Percentiles rank a stretch among this genome's conserved stretches.
These are phyloP conservation scores for Ophiostoma montium DNA, from an alignment of 2,329 filamentous ascomycete genomes.

Conservation along the genomic window DNA sequence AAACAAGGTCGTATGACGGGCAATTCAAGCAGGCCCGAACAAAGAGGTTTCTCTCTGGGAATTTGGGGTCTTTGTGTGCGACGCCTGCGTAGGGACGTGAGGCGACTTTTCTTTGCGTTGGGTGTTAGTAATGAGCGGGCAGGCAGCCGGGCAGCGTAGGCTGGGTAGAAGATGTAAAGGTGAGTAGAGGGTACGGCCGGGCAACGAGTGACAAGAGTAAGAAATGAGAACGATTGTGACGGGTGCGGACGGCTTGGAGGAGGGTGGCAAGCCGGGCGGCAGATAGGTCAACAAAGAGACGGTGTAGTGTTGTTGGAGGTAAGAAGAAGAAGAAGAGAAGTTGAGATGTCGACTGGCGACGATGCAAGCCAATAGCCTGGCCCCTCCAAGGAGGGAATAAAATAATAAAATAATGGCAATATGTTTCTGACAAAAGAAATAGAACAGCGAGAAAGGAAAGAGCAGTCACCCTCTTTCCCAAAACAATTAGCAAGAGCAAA, in stretches of 20 bases:
- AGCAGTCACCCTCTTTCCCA: not conserved
- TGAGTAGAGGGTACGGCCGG: not conserved
- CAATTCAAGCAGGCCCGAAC: not conserved
- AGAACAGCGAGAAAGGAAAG: not conserved
- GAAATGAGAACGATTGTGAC: not conserved
- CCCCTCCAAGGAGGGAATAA: not conserved
- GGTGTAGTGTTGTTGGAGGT: not conserved
- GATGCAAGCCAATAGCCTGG: not conserved
- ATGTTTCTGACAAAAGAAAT: not conserved
- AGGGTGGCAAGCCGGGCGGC: not conserved
- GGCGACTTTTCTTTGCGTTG: not conserved
- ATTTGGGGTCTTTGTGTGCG: too few species aligned
- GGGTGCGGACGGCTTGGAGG: not conserved
- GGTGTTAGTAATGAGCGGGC: not conserved
- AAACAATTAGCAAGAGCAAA: not conserved
- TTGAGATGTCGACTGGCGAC: not conserved
- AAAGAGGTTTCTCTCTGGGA: not conserved
- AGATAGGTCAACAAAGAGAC: not conserved
- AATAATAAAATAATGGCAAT: not conserved
- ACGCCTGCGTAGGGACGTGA: not conserved
- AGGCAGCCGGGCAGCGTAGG: too few species aligned
- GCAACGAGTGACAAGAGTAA: not conserved
- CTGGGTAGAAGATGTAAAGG: not conserved
- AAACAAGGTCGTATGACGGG: not conserved
- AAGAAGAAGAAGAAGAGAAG: not conserved